Base-by-base conservation (phyloP, 345 rosid species). In the Diplotaxis tenuifolia region DNA sequence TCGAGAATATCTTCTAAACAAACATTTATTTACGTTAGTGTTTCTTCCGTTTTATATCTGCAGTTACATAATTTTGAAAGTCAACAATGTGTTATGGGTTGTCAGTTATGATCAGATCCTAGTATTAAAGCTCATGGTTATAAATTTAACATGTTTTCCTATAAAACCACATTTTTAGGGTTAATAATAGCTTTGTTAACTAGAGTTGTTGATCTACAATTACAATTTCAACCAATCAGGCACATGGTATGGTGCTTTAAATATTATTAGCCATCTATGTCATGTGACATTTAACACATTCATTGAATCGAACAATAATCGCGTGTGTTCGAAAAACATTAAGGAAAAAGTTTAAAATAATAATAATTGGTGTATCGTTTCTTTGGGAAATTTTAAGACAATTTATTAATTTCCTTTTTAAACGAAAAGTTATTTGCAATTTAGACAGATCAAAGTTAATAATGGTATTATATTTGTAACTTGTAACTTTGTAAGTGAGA, bases 81-180 rank as follows among this genome's bases (percentile, higher is more conserved):
- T 36, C 56, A 6, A 54, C 64, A 19, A 72, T 64, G 64, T 32
- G 32, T 54, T 63, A 27, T 54, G 70, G 64, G 64, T 72, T 63
- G 64, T 40, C 76, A 55, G 4, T 27, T 58, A 29, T 34, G 20
- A 12, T 32, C 34, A 54, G 47, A 40, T 40, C 57, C 70, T 42
- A 55, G 47, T 38, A 11, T 31, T 40, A 20, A 42, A 73, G 18
- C 15, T 52, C 62, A 34, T 11, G 50, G 2, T 21, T n/a, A n/a
- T n/a, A n/a, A n/a, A n/a, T 19, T 32, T 7, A 4, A 32, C 20
- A 32, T 21, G 23, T 10, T 11, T 62, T 19, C 18, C n/a, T 14
- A 12, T 8, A 27, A 6, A 38, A 27, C 23, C 25, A 23, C 15
- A 12, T 38, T 38, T 38, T 12, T 38, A 12, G 15, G 15, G 15